Evolutionary conservation across 208 protist genomes (phyloP), one percentile per base, ranked within the genome.

Genomic region (Wallacemonas collosoma): DNA sequence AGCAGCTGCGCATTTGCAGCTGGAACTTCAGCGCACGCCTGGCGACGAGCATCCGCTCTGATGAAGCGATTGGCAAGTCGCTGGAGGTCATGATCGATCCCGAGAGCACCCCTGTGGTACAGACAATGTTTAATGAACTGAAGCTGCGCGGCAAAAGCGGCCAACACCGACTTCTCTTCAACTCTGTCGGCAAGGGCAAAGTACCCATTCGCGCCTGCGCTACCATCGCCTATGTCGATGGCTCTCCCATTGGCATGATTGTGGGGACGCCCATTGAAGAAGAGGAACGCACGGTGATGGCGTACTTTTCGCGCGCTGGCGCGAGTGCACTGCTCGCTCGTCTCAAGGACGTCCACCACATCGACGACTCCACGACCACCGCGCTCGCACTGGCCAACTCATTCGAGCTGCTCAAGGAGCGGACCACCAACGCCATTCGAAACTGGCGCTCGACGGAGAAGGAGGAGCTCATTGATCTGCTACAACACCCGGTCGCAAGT

Each of bases 1-100:
- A 61, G 17, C 60, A 69, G 17, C 66, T 83, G 35, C 58, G 65
- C 0, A 80, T 83, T 54, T 79, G 73, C 65, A 80, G 74, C 63
- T 83, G 79, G 79, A 83, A 83, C 70, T 48, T 72, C 12, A 69
- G 71, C 44, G 79, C 79, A 6, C 73, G 67, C 15, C 41, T 68
- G 5, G 75, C 65, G 36, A 83, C 79, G 3, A 71, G 48, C 9
- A 77, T 83, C 15, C 43, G 45, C 14, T 75, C 57, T 36, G 75
- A 60, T 44, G 62, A 80, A 39, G 79, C 66, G 38, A 80, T 83
- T 39, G 71, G 76, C 7, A 80, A 80, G 47, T 74, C 79, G 8
- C 67, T 83, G 3, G 64, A 77, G 36, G 74, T 68, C 0, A 56
- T 83, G 38, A 79, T 83, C 53, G 74, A 80, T 47, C 65, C 55